Base-by-base conservation (phyloP, 257 asterid species). In the Linaria vulgaris region DNA sequence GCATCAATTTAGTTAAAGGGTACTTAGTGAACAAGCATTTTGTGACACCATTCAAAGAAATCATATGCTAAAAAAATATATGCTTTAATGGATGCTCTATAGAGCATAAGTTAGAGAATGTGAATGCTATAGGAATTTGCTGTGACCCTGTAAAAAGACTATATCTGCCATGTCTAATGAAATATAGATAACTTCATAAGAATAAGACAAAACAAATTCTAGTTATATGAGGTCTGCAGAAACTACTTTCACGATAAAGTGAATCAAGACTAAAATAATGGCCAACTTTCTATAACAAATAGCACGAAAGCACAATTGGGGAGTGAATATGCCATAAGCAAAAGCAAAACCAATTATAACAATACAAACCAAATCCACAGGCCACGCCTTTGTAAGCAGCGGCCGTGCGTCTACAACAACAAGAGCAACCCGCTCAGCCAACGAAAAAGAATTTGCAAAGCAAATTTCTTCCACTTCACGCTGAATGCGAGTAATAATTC, bases 401-500 rank as follows among this genome's bases (percentile, higher is more conserved):
- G 96, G 99, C 5, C 78, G 90, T 20, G 96, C 86, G 75, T 88
- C 99, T 77, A 82, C 92, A 67, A 94, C 64, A 64, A 86, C 95
- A 66, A 74, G 53, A 30, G 95, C 76, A 80, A 85, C 90, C 64
- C 90, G 80, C 63, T 85, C 83, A 72, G 92, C 95, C 78, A 94
- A 66, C 12, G 88, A 68, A 68, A 69, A 94, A 47, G 96, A 67
- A 56, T 94, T 94, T 7, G 83, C 59, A 48, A 94, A 71, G 43
- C 99, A 96, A 61, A 94, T 88, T 69, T 71, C 86, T 79, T 94
- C 97, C 72, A 85, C 81, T 67, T 90, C 96, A 39, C 95, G 95
- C 3, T 97, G 97, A 72, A 94, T 79, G 72, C 97, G 96, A 27
- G 99, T 94, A 70, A 85, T 90, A 69, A 94, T 90, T 44, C 99